Base-by-base conservation (phyloP, 495 filamentous ascomycete species). In the Bacidia rubella region DNA sequence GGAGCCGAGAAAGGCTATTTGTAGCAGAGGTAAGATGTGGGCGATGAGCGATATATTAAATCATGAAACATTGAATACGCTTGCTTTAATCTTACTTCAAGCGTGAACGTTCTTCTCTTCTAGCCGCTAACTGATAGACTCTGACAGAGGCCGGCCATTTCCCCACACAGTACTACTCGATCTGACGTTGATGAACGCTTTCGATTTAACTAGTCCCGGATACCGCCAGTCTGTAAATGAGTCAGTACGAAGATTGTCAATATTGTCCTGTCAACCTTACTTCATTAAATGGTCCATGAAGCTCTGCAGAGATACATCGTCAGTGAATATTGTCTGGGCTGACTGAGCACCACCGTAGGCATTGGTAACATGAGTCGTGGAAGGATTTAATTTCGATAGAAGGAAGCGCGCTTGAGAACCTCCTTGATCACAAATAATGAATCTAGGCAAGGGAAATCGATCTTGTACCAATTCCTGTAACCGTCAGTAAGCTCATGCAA, bases 211-310 rank as follows among this genome's bases (percentile, higher is more conserved):
- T 81, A 50, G 77, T 79, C 62, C 78, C 78, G 45, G 78, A 79
- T 42, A 81, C 78, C 42, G 78, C 78, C 63, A 81, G 76, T 60
- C 78, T 81, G 57, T 35, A 51, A 47, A 32, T 46, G 7, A 23
- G 52, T 76, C 63, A 76, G 71, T 22, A 35, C 49, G 47, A 22
- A 23, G 60, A 39, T 29, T 24, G 10, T 43, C 5, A 19, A 42
- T 38, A 25, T n/a, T 4, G n/a, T 10, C 22, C 21, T 44, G n/a
- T 27, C 38, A 35, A 12, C 73, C 85, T 72, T 68, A 90, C 87
- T 99, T 99, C 93, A 99, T 99, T 65, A 99, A 70, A 72, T 94
- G 87, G 57, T 99, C 93, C 92, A 97, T 99, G 64, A 99, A 99
- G 5, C 90, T 97, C 68, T 97, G 92, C 63, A 99, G 71, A 21